Evolutionary conservation across 2,329 filamentous ascomycete species (phyloP), one percentile per base, ranked within the genome.

Genomic region (Chalaropsis ovoidea): DNA sequence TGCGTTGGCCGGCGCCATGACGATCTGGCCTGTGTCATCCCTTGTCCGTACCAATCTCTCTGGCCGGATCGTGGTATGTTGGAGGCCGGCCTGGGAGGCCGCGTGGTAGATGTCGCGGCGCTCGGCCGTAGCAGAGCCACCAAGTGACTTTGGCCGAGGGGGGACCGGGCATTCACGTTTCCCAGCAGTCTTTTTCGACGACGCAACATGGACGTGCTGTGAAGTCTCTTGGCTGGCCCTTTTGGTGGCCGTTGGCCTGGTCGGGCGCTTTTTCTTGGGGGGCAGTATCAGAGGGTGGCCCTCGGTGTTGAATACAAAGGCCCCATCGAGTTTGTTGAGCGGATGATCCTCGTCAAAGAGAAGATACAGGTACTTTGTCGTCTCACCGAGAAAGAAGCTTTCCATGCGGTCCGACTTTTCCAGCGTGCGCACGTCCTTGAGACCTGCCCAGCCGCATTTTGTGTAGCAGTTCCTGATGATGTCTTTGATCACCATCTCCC

Each of bases 371-470:
- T 99, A 99, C 75, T 97, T 96, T 56, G 90, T 87, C 1, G 94
- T 99, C 76, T 99, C 94, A 15, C 94, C 93, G 0, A 99, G 81
- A 72, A 97, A 97, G 80, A 97, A 99, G 73, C 93, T 97, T 76
- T 99, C 94, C 94, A 97, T 97, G 42, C 94, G 87, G 73, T 99
- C 92, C 70, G 84, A 89, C 75, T 90, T 85, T 75, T 96, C 90
- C 2, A 93, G 93, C 4, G 83, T 89, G 42, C 86, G 79, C 8
- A 93, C 89, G 73, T 92, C 87, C 71, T 91, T 87, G 43, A 97
- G 80, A 0, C 93, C 93, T 15, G 93, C 89, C 91, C 93, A 97
- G 49, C 94, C 94, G 71, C 94, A 99, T 68, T 84, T 82, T 0
- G 91, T 90, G 84, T 90, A 91, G 75, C 94, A 99, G 64, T 93